Conservation (phyloP, 139 green algal species). For the Chlorella vulgaris region DNA sequence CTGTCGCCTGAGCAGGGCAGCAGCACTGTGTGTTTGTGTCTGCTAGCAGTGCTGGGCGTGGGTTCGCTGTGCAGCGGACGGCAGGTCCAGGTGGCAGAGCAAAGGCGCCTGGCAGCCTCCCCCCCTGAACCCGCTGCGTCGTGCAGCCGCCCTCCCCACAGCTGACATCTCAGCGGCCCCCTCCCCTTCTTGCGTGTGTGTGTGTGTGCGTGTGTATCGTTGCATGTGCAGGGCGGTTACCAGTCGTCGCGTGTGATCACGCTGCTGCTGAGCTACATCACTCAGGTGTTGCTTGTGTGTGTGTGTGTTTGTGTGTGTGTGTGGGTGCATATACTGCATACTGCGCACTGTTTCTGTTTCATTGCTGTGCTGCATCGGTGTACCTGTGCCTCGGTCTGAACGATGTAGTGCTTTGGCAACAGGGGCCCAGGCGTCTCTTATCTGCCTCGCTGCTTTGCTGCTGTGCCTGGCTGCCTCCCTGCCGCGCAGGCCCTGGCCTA, state of each 20-base stretch:
- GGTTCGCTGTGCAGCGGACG: too few species aligned
- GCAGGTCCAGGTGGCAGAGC: too few species aligned
- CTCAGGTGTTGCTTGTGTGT: slow-evolving; percentile 48
- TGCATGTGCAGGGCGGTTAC: slow-evolving; percentile 51
- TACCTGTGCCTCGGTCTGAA: background rate
- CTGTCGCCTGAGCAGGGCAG: background rate
- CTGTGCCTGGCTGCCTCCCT: background rate
- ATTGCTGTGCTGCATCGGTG: background rate
- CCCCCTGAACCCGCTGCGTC: too few species aligned
- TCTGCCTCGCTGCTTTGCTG: too few species aligned
- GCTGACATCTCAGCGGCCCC: background rate
- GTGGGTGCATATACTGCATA: too few species aligned
- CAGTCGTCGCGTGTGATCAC: slow-evolving; percentile 79
- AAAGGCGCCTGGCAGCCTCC: too few species aligned
- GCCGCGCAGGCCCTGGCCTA: slow-evolving; percentile 22
- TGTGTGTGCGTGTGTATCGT: background rate
- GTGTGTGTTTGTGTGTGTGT: too few species aligned
- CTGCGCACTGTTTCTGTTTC: too few species aligned
- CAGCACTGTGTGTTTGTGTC: background rate
- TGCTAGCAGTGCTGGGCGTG: too few species aligned
- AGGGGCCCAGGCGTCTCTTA: too few species aligned
- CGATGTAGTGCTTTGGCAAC: too few species aligned
- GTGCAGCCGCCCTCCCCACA: too few species aligned
- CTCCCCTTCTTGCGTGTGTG: background rate
- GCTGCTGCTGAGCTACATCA: slow-evolving; percentile 84